These are phyloP conservation scores for Manihot esculenta DNA, from an alignment of 441 rosid genomes.

Conservation along the genomic window DNA sequence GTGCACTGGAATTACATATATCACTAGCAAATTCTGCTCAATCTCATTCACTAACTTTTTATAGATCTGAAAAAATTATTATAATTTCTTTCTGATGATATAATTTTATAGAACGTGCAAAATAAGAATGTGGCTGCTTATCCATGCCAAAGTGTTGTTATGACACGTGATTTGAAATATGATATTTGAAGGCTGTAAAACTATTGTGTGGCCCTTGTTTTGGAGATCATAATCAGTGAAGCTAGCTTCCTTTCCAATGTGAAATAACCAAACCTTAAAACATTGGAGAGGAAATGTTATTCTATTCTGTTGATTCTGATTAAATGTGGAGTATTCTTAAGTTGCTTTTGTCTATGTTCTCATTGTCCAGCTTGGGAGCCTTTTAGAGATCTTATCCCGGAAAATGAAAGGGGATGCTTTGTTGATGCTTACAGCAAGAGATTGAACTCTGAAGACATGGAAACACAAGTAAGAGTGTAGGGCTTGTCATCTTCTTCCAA, in stretches of 20 bases:
- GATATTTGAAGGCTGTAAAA: not conserved
- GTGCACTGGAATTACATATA: not conserved
- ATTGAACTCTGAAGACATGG: constrained; percentile 70
- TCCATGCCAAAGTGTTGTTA: not conserved
- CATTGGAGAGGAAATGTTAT: not conserved
- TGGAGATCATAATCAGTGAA: not conserved
- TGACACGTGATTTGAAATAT: not conserved
- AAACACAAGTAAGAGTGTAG: constrained; percentile 65
- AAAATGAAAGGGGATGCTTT: constrained; percentile 67
- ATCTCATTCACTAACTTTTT: not conserved
- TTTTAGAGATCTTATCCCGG: constrained; percentile 89
- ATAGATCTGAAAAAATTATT: not conserved
- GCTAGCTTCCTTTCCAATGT: not conserved
- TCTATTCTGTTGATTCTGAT: constrained; percentile 5
- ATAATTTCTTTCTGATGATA: not conserved
- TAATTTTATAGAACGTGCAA: not conserved
- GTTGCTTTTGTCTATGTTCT: constrained; percentile 15
- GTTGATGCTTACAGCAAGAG: constrained; percentile 72
- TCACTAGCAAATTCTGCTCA: not conserved
- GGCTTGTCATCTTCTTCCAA: not conserved
- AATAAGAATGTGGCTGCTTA: not conserved
- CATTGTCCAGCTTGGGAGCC: constrained; percentile 77
- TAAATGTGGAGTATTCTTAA: constrained; percentile 3
- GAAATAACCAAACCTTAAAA: not conserved
- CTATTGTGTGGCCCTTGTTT: not conserved